Conservation (phyloP, 805 yeast species). For the Nakazawaea laoshanensis region DNA sequence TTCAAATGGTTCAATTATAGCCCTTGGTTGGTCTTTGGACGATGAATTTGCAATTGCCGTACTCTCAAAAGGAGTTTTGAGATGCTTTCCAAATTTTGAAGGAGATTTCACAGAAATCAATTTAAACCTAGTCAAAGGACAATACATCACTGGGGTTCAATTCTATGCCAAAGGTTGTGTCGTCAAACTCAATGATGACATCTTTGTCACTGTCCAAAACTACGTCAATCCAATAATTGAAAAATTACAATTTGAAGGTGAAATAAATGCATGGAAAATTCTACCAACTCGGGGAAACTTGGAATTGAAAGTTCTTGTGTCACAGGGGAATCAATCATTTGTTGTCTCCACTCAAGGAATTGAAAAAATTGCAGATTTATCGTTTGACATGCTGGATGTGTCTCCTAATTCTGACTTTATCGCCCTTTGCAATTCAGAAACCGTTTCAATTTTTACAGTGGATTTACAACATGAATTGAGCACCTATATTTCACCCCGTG, state of each 20-base stretch:
- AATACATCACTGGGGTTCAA: constrained; percentile 23
- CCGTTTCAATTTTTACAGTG: constrained; percentile 42
- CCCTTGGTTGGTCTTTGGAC: constrained; percentile 38
- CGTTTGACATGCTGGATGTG: constrained; percentile 31
- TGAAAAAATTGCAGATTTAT: constrained; percentile 13
- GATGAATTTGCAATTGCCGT: constrained; percentile 51
- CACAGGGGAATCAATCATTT: background rate
- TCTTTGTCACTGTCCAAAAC: constrained; percentile 30
- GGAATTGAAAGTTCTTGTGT: constrained; percentile 11
- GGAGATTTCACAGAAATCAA: constrained; percentile 56
- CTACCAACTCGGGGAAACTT: constrained; percentile 14
- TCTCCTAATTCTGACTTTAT: constrained; percentile 54
- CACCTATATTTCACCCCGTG: constrained; percentile 24
- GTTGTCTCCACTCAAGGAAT: no score
- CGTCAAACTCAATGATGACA: constrained; percentile 28
- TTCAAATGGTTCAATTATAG: constrained; percentile 45
- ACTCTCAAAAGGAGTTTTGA: constrained; percentile 38
- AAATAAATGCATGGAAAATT: constrained; percentile 7
- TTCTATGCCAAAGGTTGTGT: constrained; percentile 37
- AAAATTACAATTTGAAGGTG: constrained; percentile 15
- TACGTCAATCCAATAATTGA: constrained; percentile 24
- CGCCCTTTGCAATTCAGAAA: constrained; percentile 31
- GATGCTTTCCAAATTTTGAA: constrained; percentile 57
- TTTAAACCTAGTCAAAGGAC: constrained; percentile 25
- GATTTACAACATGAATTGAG: constrained; percentile 35